phyloP scores from a whole-genome alignment of 78 protist species.

The Speleostelium caveatum region DNA sequence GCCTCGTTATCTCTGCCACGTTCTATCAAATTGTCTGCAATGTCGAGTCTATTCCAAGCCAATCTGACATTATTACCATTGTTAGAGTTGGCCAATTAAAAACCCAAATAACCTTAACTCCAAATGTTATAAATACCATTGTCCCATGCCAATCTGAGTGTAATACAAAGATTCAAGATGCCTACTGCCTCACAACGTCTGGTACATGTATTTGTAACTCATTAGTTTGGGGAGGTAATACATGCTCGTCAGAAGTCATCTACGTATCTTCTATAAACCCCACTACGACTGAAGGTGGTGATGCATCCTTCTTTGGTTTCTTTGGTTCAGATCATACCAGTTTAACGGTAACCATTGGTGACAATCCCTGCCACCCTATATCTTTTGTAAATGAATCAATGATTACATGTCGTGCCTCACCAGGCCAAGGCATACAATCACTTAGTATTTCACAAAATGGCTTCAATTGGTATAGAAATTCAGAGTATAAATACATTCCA shows the following conservation, averaged over 20 bases:
- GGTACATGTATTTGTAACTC: not conserved
- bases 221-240: not conserved
- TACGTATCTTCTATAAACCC: not conserved
- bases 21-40: no score
- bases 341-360: not conserved
- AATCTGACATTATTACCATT: no score
- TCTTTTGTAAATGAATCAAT: no score
- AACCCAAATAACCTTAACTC: not conserved
- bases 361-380: not conserved
- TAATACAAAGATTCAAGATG: not conserved
- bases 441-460: not conserved
- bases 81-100: not conserved
- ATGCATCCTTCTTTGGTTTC: not conserved
- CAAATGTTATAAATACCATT: not conserved
- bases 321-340: not conserved
- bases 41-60: no score
- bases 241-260: not conserved
- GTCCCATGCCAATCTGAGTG: not conserved
- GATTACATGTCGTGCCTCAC: not conserved
- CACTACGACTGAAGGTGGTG: not conserved
- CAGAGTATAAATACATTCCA: no score
- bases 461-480: not conserved
- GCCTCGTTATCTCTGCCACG: no score
- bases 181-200: not conserved
- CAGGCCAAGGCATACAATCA: constrained; percentile 5